Base-by-base conservation (phyloP, 31 red algal species). In the Asparagopsis taxiformis region DNA sequence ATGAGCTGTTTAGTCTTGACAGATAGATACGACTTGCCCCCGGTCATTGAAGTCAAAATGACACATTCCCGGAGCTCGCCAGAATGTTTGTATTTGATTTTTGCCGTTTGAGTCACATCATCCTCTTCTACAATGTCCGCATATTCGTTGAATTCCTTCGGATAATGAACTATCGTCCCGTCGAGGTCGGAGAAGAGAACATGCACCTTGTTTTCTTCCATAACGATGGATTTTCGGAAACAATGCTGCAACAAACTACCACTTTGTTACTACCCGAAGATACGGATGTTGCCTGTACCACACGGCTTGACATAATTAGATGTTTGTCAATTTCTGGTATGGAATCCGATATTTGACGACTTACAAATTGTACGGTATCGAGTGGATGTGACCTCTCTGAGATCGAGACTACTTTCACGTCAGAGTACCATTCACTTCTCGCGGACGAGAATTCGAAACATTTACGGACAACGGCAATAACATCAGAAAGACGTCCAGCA, bases 91-190 rank as follows among this genome's bases (percentile, higher is more conserved):
- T 99, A 93, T 28, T 69, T 53, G 29, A 99, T 62, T 31, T 60
- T 88, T 3, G 80, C 77, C 0, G 19, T 62, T 41, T 76, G 65
- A 10, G 41, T 31, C 11, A 51, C 51, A 15, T 22, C 15, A 28
- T 21, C 22, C 52, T 83, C 63, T 54, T 65, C 65, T 6, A 72
- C 65, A 31, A 91, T 62, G 24, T 54, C 19, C 15, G 75, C 74
- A 46, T 80, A 90, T 34, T 57, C 50, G 31, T 56, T 26, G 29
- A 94, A 76, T 21, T 99, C 71, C 51, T 94, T 80, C 48, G 73
- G 78, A 67, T 99, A 99, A 52, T 99, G 95, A 25, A 94, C 79
- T 0, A 99, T 52, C 19, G 95, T 99, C 57, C 95, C 95, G 50
- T 99, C 95, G 24, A 99, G 38, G 70, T 99, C 95, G 10, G 85